Base-by-base conservation (phyloP, 371 early-diverging fungal species). In the Lichtheimia ramosa region DNA sequence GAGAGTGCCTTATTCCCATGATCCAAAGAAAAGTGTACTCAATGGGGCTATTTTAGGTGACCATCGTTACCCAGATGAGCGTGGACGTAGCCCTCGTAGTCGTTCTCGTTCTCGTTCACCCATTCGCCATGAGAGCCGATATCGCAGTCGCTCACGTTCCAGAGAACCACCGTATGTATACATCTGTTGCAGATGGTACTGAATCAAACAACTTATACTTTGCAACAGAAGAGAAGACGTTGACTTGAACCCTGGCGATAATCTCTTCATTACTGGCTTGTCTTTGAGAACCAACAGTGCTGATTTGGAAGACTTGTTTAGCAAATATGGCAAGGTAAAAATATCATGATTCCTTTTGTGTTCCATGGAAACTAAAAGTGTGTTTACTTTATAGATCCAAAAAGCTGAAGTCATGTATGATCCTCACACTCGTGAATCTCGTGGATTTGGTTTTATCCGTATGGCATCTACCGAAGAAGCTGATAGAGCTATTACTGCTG, bases 391-490 rank as follows among this genome's bases (percentile, higher is more conserved):
- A 23, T 21, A 89, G 89, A 82, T 89, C 41, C 71, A 73, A 51
- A 92, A 89, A 63, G 86, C 86, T 54, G 83, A 86, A 62, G 82
- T 90, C 43, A 87, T 92, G 88, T 81, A 75, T 66, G 92, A 93
- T 59, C 92, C 94, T 20, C 92, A 92, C 69, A 85, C 87, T 18
- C 84, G 84, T 41, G 92, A 94, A 61, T 90, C 89, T 25, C 89
- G 91, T 63, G 89, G 92, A 7, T 93, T 94, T 73, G 95, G 88
- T 10, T 93, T 94, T 62, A 89, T 94, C 49, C 86, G 85, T 49
- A 91, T 90, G 85, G 85, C 83, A 21, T 77, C 78, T 21, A 53
- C 81, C 28, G 90, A 88, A 42, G 90, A 88, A 58, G 95, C 95
- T 28, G 89, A 90, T 13, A 82, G 83, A 57, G 93, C 93, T 28